Conservation (phyloP, 768 basidiomycete species). For the Suillus cothurnatus region DNA sequence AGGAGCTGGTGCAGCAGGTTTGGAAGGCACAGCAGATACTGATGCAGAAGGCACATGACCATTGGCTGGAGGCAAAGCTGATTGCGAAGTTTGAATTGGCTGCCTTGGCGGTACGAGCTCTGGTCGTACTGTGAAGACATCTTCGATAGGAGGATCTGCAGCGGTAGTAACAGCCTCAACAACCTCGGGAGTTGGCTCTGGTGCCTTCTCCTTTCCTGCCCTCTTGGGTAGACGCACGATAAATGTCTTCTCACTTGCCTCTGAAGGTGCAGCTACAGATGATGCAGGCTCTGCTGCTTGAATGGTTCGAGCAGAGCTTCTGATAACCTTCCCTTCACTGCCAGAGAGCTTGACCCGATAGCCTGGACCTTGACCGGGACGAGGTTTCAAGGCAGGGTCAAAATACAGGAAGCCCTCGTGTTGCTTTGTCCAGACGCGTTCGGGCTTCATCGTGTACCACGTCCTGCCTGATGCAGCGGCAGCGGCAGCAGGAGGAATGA, state of each 20-base stretch:
- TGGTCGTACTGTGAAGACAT: slow-evolving; percentile 60
- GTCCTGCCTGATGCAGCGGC: slow-evolving; percentile 43
- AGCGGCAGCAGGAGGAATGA: slow-evolving; percentile 29
- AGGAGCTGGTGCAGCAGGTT: slow-evolving; percentile 15
- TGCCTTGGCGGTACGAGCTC: slow-evolving; percentile 39
- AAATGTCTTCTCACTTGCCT: slow-evolving; percentile 47
- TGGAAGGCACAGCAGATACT: neutral
- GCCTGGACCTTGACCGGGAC: slow-evolving; percentile 53
- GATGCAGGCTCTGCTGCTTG: slow-evolving; percentile 16
- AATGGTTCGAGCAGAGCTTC: slow-evolving; percentile 29
- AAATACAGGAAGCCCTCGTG: slow-evolving; percentile 74
- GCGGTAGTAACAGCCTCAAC: slow-evolving; percentile 27
- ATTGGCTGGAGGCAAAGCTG: slow-evolving; percentile 29
- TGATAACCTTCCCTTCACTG: slow-evolving; percentile 42
- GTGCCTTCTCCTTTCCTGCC: slow-evolving; percentile 38
- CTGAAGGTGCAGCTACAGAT: slow-evolving; percentile 31
- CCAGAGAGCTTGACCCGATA: slow-evolving; percentile 70
- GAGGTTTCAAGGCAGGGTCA: slow-evolving; percentile 59
- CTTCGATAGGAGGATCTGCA: slow-evolving; percentile 49
- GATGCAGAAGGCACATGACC: slow-evolving; percentile 1
- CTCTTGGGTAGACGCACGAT: slow-evolving; percentile 58
- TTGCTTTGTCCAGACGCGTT: slow-evolving; percentile 83
- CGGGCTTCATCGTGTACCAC: slow-evolving; percentile 78
- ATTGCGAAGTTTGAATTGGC: slow-evolving; percentile 23
- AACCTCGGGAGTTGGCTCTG: slow-evolving; percentile 20